Conservation (phyloP, 306 rosid species). For the Chamaecrista fasciculata region DNA sequence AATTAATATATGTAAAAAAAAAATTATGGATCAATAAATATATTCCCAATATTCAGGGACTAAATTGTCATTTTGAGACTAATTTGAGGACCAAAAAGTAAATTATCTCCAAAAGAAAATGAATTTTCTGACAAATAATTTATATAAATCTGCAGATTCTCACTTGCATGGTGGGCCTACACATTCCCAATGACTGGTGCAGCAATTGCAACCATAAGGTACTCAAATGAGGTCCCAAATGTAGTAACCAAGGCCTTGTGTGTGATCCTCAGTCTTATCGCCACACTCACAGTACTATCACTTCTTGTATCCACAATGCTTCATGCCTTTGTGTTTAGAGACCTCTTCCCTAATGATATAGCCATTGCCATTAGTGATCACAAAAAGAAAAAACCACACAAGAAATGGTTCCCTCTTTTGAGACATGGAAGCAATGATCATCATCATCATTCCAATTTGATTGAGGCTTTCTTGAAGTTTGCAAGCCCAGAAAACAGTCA, state of each 20-base stretch:
- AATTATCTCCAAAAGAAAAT: too few relatives aligned
- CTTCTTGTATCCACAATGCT: conserved; percentile 58
- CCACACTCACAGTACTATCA: conserved; percentile 54
- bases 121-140: conserved; percentile 25
- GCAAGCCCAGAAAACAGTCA: conserved; percentile 35
- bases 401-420: conserved; percentile 54
- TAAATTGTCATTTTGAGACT: too few relatives aligned
- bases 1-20: too few relatives aligned
- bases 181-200: conserved; percentile 99
- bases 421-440: conserved; percentile 49
- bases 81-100: too few relatives aligned
- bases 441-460: conserved; percentile 47
- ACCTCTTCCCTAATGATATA: conserved; percentile 91
- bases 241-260: conserved; percentile 51
- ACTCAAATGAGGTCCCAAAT: conserved; percentile 65
- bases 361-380: conserved; percentile 94
- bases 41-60: too few relatives aligned
- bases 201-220: conserved; percentile 83
- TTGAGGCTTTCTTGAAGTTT: conserved; percentile 67
- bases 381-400: conserved; percentile 47
- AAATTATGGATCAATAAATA: too few relatives aligned
- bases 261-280: conserved; percentile 41
- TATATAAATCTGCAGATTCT: conserved; percentile 54
- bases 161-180: conserved; percentile 98
- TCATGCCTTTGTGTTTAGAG: conserved; percentile 68